A percentile compares a stretch with the other conserved stretches of the same genome.
Conservation (phyloP, 306 rosid species). For the Prosopis cineraria region DNA sequence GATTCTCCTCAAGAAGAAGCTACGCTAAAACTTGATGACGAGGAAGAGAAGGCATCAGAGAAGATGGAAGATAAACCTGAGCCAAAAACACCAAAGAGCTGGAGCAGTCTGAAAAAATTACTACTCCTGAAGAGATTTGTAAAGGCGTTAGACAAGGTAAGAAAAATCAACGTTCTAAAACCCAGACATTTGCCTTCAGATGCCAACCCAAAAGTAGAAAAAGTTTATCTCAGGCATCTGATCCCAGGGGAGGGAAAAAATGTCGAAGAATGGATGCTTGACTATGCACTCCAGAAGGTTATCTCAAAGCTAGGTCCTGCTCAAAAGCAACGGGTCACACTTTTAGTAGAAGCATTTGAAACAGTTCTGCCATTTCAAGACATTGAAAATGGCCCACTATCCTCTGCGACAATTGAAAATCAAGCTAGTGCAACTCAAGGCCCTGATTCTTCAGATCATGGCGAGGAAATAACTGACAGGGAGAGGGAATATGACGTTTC, state of each 20-base stretch:
- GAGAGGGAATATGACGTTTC: conserved; percentile 12
- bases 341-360: conserved; percentile 85
- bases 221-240: conserved; percentile 61
- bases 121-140: conserved; percentile 80
- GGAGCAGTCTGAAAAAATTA: conserved; percentile 79
- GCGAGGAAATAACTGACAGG: conserved; percentile 27
- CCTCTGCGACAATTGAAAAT: conserved; percentile 36
- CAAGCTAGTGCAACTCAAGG: conserved; percentile 41
- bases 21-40: conserved; percentile 15
- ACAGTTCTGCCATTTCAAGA: conserved; percentile 63
- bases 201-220: conserved; percentile 54
- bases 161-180: conserved; percentile 43
- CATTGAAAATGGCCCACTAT: conserved; percentile 36
- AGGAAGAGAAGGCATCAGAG: conserved; percentile 48
- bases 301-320: conserved; percentile 73
- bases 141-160: conserved; percentile 81
- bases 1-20: conserved; percentile 39
- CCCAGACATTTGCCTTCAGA: conserved; percentile 47
- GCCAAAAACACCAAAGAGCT: conserved; percentile 53
- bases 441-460: conserved; percentile 29
- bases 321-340: conserved; percentile 74
- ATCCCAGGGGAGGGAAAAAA: conserved; percentile 55
- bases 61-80: conserved; percentile 43
- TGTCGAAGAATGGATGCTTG: conserved; percentile 93
- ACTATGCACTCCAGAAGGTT: conserved; percentile 82